Percentiles rank a stretch among this genome's conserved stretches.
Evolutionary conservation across 306 rosid genomes (phyloP).

Genomic region (Prunus mume): DNA sequence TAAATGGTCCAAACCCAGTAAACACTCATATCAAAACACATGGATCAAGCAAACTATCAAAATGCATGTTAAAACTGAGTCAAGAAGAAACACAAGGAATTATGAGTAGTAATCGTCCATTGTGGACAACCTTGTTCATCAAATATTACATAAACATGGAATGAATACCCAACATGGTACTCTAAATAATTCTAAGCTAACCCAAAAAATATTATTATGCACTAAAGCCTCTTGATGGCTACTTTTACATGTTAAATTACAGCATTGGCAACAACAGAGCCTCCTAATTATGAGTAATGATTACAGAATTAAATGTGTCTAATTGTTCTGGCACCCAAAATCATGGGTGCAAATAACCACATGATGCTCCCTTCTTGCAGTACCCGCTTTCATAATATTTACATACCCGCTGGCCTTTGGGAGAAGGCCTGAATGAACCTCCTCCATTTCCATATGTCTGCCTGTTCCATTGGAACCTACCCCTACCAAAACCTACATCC

Average conservation of each 20-base stretch:
- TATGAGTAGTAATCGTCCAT: neutral
- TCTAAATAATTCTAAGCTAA: slow-evolving; percentile 16
- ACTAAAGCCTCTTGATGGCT: slow-evolving; percentile 48
- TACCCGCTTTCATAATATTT: slow-evolving; percentile 74
- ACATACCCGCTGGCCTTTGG: slow-evolving; percentile 85
- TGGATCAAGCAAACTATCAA: neutral
- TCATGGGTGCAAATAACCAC: slow-evolving; percentile 73
- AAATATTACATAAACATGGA: neutral
- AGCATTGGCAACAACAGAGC: slow-evolving; percentile 43
- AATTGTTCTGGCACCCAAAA: slow-evolving; percentile 45
- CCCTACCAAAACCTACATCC: slow-evolving; percentile 48
- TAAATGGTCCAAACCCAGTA: neutral
- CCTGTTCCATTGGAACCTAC: slow-evolving; percentile 58
- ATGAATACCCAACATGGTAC: slow-evolving; percentile 2
- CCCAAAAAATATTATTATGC: slow-evolving; percentile 32
- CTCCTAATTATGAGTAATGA: slow-evolving; percentile 47
- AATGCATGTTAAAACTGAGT: neutral
- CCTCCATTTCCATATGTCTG: slow-evolving; percentile 53
- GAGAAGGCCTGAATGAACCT: slow-evolving; percentile 47
- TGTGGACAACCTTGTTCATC: neutral
- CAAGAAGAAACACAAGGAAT: neutral
- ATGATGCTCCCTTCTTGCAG: slow-evolving; percentile 76
- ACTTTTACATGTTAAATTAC: slow-evolving; percentile 62
- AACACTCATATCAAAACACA: neutral
- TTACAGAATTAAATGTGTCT: slow-evolving; percentile 49